Evolutionary conservation across 139 green algal species (phyloP).

Genomic region (Astrephomene gubernaculifera): DNA sequence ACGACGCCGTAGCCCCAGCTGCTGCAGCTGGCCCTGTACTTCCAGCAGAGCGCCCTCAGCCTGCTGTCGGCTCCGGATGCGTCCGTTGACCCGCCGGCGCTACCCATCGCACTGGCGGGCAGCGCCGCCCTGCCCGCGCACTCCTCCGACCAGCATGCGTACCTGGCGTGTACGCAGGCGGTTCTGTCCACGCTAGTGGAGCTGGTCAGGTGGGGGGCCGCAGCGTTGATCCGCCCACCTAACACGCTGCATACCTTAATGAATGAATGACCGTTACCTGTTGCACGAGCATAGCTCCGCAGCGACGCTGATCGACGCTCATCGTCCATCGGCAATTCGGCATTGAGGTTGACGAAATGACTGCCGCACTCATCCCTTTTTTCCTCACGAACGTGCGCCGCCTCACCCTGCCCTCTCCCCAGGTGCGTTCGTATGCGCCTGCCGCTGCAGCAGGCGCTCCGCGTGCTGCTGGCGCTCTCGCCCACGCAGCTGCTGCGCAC

Average conservation of each 20-base stretch:
- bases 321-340: too few species aligned
- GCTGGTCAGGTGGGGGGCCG: conserved; percentile 33
- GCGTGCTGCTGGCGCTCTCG: conserved; percentile 22
- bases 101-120: conserved; percentile 48
- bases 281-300: too few species aligned
- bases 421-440: conserved; percentile 33
- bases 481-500: conserved; percentile 34
- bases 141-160: background rate
- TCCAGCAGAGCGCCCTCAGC: conserved; percentile 28
- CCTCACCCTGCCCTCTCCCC: background rate
- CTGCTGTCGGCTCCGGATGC: conserved; percentile 50
- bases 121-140: background rate
- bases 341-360: too few species aligned
- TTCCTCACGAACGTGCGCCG: background rate
- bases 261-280: too few species aligned
- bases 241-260: too few species aligned
- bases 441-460: conserved; percentile 1
- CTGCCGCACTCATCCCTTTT: too few species aligned
- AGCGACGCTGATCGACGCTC: too few species aligned
- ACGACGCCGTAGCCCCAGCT: conserved; percentile 39
- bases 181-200: conserved; percentile 20
- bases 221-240: too few species aligned
- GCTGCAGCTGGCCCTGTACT: conserved; percentile 49
- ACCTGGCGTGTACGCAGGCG: conserved; percentile 2
- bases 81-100: background rate